Conservation (phyloP, 73 alveolate genomes). For the Effrenium voratum region DNA sequence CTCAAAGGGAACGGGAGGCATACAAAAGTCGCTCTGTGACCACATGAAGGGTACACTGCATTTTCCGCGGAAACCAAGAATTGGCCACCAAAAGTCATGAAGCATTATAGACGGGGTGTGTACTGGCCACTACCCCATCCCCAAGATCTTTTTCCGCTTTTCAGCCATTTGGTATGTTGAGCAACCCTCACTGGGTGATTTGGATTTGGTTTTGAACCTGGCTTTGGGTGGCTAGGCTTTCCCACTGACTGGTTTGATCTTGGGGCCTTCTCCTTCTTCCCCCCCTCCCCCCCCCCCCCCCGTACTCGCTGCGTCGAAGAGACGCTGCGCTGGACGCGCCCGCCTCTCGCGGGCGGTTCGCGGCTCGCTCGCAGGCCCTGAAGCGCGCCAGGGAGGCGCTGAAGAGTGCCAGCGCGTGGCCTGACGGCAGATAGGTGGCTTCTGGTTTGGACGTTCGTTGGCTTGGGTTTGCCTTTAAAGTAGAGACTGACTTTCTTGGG, state of each 20-base stretch:
- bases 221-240: too few species aligned
- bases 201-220: background rate
- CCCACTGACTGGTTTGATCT: background rate
- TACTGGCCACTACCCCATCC: background rate
- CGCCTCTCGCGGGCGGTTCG: too few species aligned
- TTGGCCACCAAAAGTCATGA: too few species aligned
- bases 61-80: too few species aligned
- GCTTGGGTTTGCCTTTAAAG: background rate
- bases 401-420: constrained; percentile 37
- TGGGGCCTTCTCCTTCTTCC: background rate
- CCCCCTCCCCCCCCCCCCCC: background rate
- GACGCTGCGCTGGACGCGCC: too few species aligned
- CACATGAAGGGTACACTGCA: too few species aligned
- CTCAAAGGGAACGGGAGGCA: too few species aligned
- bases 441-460: background rate
- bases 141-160: background rate
- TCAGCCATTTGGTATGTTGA: background rate
- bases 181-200: background rate
- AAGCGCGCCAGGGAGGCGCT: constrained; percentile 70
- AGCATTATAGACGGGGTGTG: too few species aligned
- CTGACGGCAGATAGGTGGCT: background rate
- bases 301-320: background rate
- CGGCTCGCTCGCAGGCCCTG: constrained; percentile 68
- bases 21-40: too few species aligned
- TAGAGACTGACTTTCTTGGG: background rate